Evolutionary conservation across 1,284 basidiomycete species (phyloP).

Genomic region (Phellopilus nigrolimitatus): DNA sequence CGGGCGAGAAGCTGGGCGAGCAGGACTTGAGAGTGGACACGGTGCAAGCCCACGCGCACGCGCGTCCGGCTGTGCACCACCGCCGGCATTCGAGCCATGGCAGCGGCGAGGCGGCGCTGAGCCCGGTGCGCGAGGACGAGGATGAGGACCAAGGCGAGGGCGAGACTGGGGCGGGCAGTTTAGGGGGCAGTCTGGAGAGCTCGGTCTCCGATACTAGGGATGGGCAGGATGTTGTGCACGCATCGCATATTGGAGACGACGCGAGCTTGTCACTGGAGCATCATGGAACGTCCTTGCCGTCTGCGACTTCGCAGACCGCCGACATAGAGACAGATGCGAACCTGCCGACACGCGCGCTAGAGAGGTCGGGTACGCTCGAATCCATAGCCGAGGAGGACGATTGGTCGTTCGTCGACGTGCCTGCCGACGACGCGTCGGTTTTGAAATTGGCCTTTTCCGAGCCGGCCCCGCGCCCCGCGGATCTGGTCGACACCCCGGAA

Average conservation of each 20-base stretch:
- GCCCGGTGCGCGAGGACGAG: conserved; percentile 15
- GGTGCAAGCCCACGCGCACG: no score
- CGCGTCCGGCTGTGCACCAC: not conserved
- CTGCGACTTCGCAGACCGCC: no score
- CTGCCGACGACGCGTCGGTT: not conserved
- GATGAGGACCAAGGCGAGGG: conserved; percentile 14
- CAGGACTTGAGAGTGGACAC: no score
- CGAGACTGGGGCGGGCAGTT: not conserved
- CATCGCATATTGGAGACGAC: not conserved
- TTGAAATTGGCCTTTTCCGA: not conserved
- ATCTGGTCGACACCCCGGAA: no score
- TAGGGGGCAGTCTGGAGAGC: not conserved
- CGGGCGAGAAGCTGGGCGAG: no score
- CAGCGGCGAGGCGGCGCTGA: conserved; percentile 15
- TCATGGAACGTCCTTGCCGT: not conserved
- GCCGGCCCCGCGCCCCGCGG: no score
- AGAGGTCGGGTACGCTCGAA: conserved; percentile 12
- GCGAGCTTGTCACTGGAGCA: not conserved
- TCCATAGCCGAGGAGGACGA: conserved; percentile 18
- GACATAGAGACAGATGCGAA: not conserved
- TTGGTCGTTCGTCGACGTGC: conserved; percentile 11
- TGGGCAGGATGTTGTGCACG: not conserved
- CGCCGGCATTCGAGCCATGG: conserved; percentile 12
- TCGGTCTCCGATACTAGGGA: no score
- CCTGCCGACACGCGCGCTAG: not conserved